These are phyloP conservation scores for Dioszegia aurantiaca DNA, from an alignment of 768 basidiomycete genomes.

Conservation along the genomic window DNA sequence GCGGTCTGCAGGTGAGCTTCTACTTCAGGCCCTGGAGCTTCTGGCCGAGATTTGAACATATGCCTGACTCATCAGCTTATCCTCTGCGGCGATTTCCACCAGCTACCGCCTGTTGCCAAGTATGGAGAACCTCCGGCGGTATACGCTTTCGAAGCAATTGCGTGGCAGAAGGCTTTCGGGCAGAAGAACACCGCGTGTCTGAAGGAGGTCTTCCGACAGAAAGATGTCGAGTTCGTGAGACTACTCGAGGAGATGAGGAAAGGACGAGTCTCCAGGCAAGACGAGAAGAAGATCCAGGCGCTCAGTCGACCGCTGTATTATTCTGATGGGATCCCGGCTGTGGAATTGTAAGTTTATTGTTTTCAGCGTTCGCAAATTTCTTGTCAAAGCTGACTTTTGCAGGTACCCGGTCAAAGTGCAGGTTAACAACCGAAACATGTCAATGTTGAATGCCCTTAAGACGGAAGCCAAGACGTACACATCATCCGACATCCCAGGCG, in stretches of 20 bases:
- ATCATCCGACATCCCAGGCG: conserved; percentile 27
- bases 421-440: conserved; percentile 30
- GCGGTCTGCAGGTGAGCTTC: conserved; percentile 47
- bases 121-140: conserved; percentile 18
- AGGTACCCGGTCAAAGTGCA: conserved; percentile 36
- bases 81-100: conserved; percentile 54
- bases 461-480: conserved; percentile 10
- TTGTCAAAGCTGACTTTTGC: conserved; percentile 8
- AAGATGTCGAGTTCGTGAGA: conserved; percentile 41
- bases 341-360: conserved; percentile 32
- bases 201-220: conserved; percentile 50
- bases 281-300: conserved; percentile 22
- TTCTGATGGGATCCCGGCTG: conserved; percentile 37
- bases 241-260: conserved; percentile 50
- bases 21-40: not conserved
- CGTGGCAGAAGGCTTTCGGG: conserved; percentile 40
- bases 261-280: conserved; percentile 32
- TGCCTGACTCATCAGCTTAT: conserved; percentile 24
- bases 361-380: not conserved
- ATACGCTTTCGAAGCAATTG: conserved; percentile 51
- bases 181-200: conserved; percentile 36
- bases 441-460: conserved; percentile 22
- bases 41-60: not conserved
- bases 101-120: conserved; percentile 53
- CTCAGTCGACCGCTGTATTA: conserved; percentile 28